Conservation (phyloP, 345 rosid species). For the Moricandia moricandioides region DNA sequence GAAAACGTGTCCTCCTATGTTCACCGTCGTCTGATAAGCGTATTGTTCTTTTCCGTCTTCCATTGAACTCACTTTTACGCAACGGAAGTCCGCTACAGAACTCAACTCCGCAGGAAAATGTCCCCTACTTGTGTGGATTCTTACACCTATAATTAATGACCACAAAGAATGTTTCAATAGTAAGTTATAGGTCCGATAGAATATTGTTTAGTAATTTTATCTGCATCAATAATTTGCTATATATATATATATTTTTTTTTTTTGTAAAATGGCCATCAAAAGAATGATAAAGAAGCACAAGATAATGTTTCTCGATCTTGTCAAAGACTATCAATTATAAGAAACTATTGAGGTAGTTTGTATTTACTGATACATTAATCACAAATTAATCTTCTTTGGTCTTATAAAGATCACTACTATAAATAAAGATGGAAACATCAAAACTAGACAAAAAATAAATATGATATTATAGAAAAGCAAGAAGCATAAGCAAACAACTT, state of each 20-base stretch:
- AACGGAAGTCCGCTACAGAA: conserved; percentile 45
- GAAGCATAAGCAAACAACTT: not conserved
- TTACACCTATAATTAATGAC: conserved; percentile 47
- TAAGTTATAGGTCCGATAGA: too few species aligned
- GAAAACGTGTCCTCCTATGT: conserved; percentile 57
- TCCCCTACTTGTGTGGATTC: conserved; percentile 20
- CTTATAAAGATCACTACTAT: not conserved
- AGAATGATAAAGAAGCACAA: not conserved
- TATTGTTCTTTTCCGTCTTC: conserved; percentile 44
- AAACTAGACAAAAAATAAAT: too few species aligned
- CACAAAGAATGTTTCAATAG: not conserved
- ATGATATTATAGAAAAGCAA: not conserved
- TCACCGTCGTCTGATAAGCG: conserved; percentile 45
- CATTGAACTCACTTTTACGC: conserved; percentile 48
- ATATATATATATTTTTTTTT: not conserved
- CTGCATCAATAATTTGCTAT: not conserved
- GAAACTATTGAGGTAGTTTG: not conserved
- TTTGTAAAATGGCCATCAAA: not conserved
- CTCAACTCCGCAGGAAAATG: conserved; percentile 56
- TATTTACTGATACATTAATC: not conserved
- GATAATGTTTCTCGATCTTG: not conserved
- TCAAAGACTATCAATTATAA: not conserved
- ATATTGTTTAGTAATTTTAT: not conserved
- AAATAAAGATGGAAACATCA: not conserved
- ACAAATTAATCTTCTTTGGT: not conserved